Conservation (phyloP, 805 yeast genomes). For the Myxozyma monticola region DNA sequence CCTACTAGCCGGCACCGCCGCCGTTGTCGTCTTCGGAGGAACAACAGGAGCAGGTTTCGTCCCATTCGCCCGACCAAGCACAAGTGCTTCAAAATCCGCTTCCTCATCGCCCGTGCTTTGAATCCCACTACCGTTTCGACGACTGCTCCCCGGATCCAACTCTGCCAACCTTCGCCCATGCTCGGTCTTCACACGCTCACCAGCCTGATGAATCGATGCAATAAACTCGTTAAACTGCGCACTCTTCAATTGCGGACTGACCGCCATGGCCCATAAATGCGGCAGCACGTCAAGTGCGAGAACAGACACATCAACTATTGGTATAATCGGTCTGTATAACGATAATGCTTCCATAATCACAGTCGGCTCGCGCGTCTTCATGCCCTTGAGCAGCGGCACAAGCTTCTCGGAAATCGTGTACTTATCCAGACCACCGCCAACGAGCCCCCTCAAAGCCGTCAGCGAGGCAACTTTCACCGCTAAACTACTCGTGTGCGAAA, state of each 20-base stretch:
- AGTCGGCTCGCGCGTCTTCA: slow-evolving; percentile 74
- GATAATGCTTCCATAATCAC: slow-evolving; percentile 54
- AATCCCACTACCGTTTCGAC: not conserved
- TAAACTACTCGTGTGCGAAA: slow-evolving; percentile 80
- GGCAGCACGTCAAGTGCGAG: slow-evolving; percentile 59
- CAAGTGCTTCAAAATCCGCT: slow-evolving; percentile 30
- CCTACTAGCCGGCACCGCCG: not conserved
- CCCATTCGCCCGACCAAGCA: slow-evolving; percentile 23
- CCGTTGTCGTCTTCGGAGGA: not conserved
- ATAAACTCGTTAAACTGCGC: slow-evolving; percentile 46
- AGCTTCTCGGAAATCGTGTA: slow-evolving; percentile 72
- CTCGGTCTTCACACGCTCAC: slow-evolving; percentile 47
- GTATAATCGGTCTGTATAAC: slow-evolving; percentile 42
- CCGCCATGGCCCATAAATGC: slow-evolving; percentile 51
- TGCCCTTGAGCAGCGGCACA: slow-evolving; percentile 70
- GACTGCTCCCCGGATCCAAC: slow-evolving; percentile 5
- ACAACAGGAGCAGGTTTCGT: not conserved
- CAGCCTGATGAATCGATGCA: slow-evolving; percentile 44
- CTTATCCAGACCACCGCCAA: slow-evolving; percentile 66
- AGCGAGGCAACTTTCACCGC: slow-evolving; percentile 73
- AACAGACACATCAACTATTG: slow-evolving; percentile 49
- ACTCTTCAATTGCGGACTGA: slow-evolving; percentile 47
- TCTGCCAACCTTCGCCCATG: slow-evolving; percentile 42
- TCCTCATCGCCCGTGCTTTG: slow-evolving; percentile 20
- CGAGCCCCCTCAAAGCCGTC: slow-evolving; percentile 56